phyloP scores from a whole-genome alignment of 495 filamentous ascomycete species.

The Bombardia bombarda region DNA sequence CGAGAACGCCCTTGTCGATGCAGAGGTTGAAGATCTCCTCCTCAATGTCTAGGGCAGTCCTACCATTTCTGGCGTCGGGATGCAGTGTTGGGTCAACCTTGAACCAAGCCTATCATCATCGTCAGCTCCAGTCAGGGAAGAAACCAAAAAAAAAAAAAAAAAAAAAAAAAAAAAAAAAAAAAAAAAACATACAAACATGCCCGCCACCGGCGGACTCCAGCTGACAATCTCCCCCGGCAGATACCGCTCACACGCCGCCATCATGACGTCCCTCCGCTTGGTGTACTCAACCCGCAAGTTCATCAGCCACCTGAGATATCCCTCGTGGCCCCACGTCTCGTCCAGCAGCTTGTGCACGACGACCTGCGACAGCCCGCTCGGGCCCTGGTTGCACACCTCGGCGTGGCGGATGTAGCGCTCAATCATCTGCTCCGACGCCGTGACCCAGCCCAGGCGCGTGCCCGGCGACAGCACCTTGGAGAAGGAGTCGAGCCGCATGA shows the following conservation, averaged over 20 bases:
- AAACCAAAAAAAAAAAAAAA: not conserved
- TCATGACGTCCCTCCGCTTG: slow-evolving; percentile 60
- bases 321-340: slow-evolving; percentile 89
- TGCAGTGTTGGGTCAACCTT: slow-evolving; percentile 68
- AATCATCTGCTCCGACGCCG: slow-evolving; percentile 72
- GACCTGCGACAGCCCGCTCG: slow-evolving; percentile 74
- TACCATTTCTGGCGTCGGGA: slow-evolving; percentile 50
- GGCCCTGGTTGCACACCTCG: slow-evolving; percentile 75
- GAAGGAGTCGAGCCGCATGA: slow-evolving; percentile 70
- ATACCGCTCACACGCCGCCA: slow-evolving; percentile 75
- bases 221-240: slow-evolving; percentile 70
- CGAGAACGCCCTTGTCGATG: slow-evolving; percentile 62
- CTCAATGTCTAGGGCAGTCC: slow-evolving; percentile 62
- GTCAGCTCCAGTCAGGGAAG: not conserved
- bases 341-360: slow-evolving; percentile 84
- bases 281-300: slow-evolving; percentile 80
- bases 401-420: slow-evolving; percentile 69
- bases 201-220: slow-evolving; percentile 80
- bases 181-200: slow-evolving; percentile 79
- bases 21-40: slow-evolving; percentile 72
- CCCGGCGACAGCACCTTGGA: slow-evolving; percentile 78
- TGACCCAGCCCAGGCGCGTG: slow-evolving; percentile 69
- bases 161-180: slow-evolving; percentile 1
- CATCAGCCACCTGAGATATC: slow-evolving; percentile 86
- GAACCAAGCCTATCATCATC: slow-evolving; percentile 65